These are phyloP conservation scores for Biscogniauxia marginata DNA, from an alignment of 2,329 filamentous ascomycete genomes.

Conservation along the genomic window DNA sequence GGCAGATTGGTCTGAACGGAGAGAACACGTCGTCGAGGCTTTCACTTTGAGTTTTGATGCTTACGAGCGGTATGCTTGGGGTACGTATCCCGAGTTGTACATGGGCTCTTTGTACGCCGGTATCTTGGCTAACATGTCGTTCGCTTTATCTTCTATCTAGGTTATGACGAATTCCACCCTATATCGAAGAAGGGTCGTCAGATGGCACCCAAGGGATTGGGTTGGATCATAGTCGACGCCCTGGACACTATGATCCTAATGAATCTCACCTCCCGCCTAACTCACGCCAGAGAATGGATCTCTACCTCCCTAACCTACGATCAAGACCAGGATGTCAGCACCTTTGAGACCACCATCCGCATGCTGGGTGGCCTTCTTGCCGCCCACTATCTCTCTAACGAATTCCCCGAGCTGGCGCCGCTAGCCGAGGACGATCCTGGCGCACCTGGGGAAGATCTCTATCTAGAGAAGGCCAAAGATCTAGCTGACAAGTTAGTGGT, in stretches of 20 bases:
- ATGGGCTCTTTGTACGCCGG: neutral
- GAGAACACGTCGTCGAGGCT: conserved; percentile 80
- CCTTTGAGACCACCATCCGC: conserved; percentile 95
- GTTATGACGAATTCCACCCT: conserved; percentile 85
- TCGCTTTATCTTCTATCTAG: conserved; percentile 37
- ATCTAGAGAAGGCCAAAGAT: conserved; percentile 93
- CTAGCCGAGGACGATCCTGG: conserved; percentile 70
- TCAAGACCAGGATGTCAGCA: conserved; percentile 93
- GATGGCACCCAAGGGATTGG: conserved; percentile 86
- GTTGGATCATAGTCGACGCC: conserved; percentile 97
- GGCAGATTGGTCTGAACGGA: conserved; percentile 74
- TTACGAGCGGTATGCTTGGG: conserved; percentile 93
- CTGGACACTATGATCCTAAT: conserved; percentile 97
- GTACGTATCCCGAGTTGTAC: conserved; percentile 50
- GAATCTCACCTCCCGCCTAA: conserved; percentile 86
- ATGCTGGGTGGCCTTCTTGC: conserved; percentile 93
- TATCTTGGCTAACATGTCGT: neutral
- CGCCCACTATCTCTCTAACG: conserved; percentile 89
- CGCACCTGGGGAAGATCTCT: conserved; percentile 79
- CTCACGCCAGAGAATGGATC: conserved; percentile 87
- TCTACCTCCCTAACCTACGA: conserved; percentile 78
- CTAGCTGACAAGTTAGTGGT: conserved; percentile 82
- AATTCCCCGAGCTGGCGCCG: conserved; percentile 76
- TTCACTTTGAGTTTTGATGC: conserved; percentile 91
- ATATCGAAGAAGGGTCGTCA: conserved; percentile 74